Evolutionary conservation across 495 filamentous ascomycete genomes (phyloP).

Genomic region (Annulohypoxylon maeteangense): DNA sequence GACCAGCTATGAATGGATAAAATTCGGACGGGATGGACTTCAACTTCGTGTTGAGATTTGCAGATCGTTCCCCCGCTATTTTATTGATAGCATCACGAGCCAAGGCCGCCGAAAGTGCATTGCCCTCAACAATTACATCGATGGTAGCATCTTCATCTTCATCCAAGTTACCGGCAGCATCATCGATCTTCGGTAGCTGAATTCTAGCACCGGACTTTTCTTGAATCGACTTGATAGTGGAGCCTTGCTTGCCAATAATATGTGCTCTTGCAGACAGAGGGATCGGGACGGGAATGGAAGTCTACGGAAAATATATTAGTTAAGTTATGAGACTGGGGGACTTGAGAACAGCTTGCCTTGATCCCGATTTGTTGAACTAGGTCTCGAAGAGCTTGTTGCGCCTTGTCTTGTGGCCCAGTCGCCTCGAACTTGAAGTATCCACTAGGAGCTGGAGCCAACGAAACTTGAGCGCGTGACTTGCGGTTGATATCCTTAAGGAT

Average conservation of each 20-base stretch:
- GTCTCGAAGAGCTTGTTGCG: constrained; percentile 85
- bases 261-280: constrained; percentile 82
- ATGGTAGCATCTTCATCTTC: constrained; percentile 85
- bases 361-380: constrained; percentile 83
- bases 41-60: constrained; percentile 79
- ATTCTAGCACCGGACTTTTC: constrained; percentile 87
- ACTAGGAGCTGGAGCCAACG: constrained; percentile 72
- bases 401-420: constrained; percentile 78
- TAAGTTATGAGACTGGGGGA: neutral
- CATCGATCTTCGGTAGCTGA: constrained; percentile 83
- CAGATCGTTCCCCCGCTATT: constrained; percentile 86
- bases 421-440: constrained; percentile 81
- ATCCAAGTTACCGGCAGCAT: constrained; percentile 52
- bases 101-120: constrained; percentile 81
- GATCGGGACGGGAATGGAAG: constrained; percentile 78
- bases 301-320: constrained; percentile 57
- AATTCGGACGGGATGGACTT: constrained; percentile 88
- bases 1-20: constrained; percentile 93
- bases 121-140: constrained; percentile 89
- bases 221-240: constrained; percentile 88
- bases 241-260: constrained; percentile 91
- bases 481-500: constrained; percentile 88
- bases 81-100: constrained; percentile 82
- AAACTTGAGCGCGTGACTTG: constrained; percentile 84
- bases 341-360: constrained; percentile 68